phyloP scores from a whole-genome alignment of 1,139 yeast genomes.

The Hyphopichia fennica region DNA sequence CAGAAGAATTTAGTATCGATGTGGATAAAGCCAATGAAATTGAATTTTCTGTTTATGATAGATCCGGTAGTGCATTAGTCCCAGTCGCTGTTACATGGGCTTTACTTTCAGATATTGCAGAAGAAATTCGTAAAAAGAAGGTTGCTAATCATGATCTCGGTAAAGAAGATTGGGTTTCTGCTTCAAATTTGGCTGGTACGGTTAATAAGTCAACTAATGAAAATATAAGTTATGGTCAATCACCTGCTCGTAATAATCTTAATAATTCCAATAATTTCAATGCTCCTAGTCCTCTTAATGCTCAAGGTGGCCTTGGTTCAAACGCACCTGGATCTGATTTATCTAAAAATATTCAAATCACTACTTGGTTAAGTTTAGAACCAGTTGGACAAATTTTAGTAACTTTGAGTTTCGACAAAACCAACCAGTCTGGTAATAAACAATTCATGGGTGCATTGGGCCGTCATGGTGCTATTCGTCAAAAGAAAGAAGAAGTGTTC shows the following conservation, averaged over 20 bases:
- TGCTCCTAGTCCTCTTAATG: neutral
- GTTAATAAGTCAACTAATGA: constrained; percentile 45
- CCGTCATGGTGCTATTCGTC: constrained; percentile 97
- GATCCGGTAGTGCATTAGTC: constrained; percentile 58
- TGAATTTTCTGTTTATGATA: constrained; percentile 84
- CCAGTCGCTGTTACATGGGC: constrained; percentile 97
- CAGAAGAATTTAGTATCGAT: constrained; percentile 75
- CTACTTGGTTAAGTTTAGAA: constrained; percentile 90
- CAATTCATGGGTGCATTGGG: constrained; percentile 75
- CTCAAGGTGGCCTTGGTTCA: neutral
- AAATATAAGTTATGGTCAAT: constrained; percentile 43
- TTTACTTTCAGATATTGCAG: constrained; percentile 84
- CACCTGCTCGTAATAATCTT: neutral
- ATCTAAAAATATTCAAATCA: constrained; percentile 36
- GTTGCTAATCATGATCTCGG: constrained; percentile 68
- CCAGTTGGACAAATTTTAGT: constrained; percentile 90
- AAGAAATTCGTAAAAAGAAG: constrained; percentile 88
- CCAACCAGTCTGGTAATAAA: constrained; percentile 51
- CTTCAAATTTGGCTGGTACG: constrained; percentile 50
- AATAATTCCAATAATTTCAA: neutral
- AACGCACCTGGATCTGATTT: constrained; percentile 5
- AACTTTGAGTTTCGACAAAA: constrained; percentile 76
- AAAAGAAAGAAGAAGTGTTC: constrained; percentile 89
- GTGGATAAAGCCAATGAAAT: constrained; percentile 92
- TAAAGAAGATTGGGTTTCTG: constrained; percentile 85